Base-by-base conservation (phyloP, 208 protist genomes). In the Herpetomonas tarakana region DNA sequence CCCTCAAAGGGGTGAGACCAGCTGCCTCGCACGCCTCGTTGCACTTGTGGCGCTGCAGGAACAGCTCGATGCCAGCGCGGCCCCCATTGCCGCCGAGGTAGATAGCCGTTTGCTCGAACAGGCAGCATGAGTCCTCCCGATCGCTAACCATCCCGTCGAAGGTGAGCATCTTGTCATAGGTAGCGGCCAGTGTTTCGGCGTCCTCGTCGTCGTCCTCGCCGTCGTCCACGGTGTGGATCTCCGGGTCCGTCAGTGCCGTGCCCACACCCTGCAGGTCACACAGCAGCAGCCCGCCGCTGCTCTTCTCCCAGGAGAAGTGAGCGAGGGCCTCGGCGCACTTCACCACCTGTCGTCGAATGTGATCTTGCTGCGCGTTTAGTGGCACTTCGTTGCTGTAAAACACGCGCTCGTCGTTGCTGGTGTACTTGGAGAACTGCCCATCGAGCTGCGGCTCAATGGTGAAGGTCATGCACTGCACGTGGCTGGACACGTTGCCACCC, bases 311-410 rank as follows among this genome's bases (percentile, higher is more conserved):
- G 11, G 68, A 64, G 25, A 74, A 74, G 39, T 74, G 68, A 21
- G 68, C 52, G 64, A 74, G 70, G 3, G 68, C 68, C 54, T 84
- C 68, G 29, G 77, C 68, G 22, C 76, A 85, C 4, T 51, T 26
- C 7, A 52, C 46, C 6, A 26, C 11, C 21, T 26, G 46, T 9
- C 46, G 46, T 6, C 24, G 46, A 6, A 52, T 52, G 11, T 52
- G 55, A 14, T 67, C 22, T 7, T 26, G 7, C 19, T 18, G 18
- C 6, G 12, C 22, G 21, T 27, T 26, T 9, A 19, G 11, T 6
- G 21, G 24, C 12, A 26, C 18, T 52, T 52, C 46, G n/a, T 27
- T 27, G 11, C 7, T 18, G 14, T 19, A 22, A 22, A 62, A 50
- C 7, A 62, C 52, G 14, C 62, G 12, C 18, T 50, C 62, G 18